Evolutionary conservation across 176 grass and related monocot genomes (phyloP), one percentile per base, ranked within the genome.

Genomic region (Poa pratensis): DNA sequence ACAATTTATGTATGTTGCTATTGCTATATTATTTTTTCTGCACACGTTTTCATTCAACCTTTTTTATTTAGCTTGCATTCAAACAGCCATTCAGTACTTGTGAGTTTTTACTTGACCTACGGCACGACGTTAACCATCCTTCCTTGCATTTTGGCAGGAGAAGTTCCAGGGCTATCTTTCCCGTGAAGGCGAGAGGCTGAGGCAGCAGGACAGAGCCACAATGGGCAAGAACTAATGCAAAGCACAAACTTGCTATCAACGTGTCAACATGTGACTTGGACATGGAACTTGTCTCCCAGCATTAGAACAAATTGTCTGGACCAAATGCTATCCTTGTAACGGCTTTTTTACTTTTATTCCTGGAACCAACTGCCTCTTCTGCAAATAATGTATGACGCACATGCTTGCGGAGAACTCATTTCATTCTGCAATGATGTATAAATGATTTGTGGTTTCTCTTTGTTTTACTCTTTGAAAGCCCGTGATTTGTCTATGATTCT

Each of bases 131-230:
- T 84, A 84, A 89, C 15, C 10, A 22, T 57, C 5, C 19, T 65
- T 50, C 24, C 4, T 79, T 34, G 13, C 12, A 74, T 83, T 17
- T 79, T 83, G 35, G 26, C 69, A 89, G 92, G 89, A 91, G 65
- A 94, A 87, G 45, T 91, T 94, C 60, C 30, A 89, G 24, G 61
- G 76, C 8, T 91, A 88, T 46, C 80, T 94, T 57, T 65, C 73
- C 62, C 74, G 83, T 0, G 92, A 91, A 77, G 92, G 92, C 0
- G 86, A 91, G 75, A 94, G 63, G 51, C 83, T 91, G 14, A 85
- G 86, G 80, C 86, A 91, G 43, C 75, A 94, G 79, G 89, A 94
- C 78, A 82, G 83, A 50, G 80, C 80, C 6, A 62, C 78, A 0
- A 87, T 91, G 54, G 76, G 63, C 54, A 81, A 83, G 42, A 75